phyloP scores from a whole-genome alignment of 2,329 filamentous ascomycete species.

The Penicillium sp. region DNA sequence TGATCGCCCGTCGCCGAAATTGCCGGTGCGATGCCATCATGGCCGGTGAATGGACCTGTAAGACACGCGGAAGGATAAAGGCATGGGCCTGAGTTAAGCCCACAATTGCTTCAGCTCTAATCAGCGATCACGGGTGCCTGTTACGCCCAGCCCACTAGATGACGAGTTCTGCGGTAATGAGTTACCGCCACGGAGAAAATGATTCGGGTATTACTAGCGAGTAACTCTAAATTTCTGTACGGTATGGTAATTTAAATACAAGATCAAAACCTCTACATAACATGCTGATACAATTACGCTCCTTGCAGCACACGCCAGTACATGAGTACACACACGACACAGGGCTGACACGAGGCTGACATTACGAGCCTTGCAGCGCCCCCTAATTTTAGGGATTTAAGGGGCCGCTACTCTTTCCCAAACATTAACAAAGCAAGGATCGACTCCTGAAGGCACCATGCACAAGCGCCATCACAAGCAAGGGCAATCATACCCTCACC shows the following conservation, averaged over 20 bases:
- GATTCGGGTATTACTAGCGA: not conserved
- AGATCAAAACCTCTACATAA: no score
- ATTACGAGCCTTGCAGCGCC: not conserved
- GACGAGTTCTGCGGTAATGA: not conserved
- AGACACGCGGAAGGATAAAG: not conserved
- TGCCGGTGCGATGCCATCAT: constrained; percentile 1
- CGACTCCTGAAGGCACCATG: no score
- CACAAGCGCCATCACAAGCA: no score
- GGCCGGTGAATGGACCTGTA: not conserved
- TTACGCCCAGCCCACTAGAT: not conserved
- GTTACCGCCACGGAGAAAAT: not conserved
- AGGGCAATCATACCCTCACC: no score
- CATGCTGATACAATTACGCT: no score
- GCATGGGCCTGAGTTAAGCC: not conserved
- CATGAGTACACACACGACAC: no score
- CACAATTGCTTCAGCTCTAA: not conserved
- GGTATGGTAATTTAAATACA: not conserved
- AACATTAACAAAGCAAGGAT: not conserved
- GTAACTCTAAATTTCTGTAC: no score
- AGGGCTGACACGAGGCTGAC: not conserved
- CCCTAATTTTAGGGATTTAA: not conserved
- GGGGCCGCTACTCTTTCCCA: not conserved
- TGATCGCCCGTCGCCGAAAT: not conserved
- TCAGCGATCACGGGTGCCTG: not conserved
- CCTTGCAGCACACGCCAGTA: no score